Percentiles rank a stretch among this genome's conserved stretches.
phyloP scores from a whole-genome alignment of 2,329 filamentous ascomycete species.

The Cercospora sp. region DNA sequence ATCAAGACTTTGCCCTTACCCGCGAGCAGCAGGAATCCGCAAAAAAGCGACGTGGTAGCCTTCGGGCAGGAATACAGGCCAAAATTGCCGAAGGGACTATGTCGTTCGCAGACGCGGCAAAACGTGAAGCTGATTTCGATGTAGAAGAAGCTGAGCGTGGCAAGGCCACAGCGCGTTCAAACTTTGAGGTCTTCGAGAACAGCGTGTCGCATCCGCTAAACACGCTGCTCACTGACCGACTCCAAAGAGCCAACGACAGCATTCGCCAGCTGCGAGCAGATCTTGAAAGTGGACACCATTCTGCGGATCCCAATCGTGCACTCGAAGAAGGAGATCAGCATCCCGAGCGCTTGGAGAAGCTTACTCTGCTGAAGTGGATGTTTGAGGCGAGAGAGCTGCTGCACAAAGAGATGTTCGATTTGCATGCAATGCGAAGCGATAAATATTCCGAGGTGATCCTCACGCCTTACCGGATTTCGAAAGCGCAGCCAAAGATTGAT shows the following conservation, averaged over 20 bases:
- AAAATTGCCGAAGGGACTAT: constrained; percentile 78
- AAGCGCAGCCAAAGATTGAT: constrained; percentile 75
- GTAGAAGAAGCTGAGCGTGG: constrained; percentile 68
- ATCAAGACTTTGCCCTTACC: constrained; percentile 42
- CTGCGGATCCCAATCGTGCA: constrained; percentile 73
- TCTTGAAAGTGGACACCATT: constrained; percentile 70
- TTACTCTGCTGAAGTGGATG: constrained; percentile 94
- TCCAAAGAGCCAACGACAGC: constrained; percentile 71
- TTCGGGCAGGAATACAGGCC: constrained; percentile 63
- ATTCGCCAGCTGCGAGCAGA: constrained; percentile 73
- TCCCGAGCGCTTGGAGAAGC: constrained; percentile 88
- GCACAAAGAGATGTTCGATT: constrained; percentile 80
- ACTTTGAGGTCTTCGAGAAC: constrained; percentile 82
- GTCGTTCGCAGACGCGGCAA: constrained; percentile 74
- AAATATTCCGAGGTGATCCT: constrained; percentile 83
- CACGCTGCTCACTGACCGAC: constrained; percentile 73
- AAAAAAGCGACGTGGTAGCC: constrained; percentile 35
- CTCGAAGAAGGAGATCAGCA: constrained; percentile 95
- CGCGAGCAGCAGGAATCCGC: constrained; percentile 45
- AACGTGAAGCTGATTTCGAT: constrained; percentile 74
- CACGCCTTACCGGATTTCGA: constrained; percentile 71
- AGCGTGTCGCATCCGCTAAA: constrained; percentile 83
- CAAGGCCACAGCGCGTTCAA: constrained; percentile 72
- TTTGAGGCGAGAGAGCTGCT: constrained; percentile 91
- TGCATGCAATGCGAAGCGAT: constrained; percentile 77